Conservation (phyloP, 495 filamentous ascomycete species). For the Neurospora africana region DNA sequence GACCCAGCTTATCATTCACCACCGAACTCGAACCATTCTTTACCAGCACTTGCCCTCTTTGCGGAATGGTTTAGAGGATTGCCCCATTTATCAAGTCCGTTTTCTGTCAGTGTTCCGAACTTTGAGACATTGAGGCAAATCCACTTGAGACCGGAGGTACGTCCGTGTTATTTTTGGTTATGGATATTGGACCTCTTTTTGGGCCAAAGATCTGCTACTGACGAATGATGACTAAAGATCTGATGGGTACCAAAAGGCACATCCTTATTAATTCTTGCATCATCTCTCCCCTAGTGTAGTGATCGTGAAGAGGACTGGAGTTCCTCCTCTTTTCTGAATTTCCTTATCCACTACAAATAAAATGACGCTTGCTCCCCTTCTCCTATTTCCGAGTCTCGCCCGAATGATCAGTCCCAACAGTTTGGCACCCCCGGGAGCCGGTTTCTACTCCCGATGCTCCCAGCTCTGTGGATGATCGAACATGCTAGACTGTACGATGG, state of each 20-base stretch:
- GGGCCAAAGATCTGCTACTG: neutral
- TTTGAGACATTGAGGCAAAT: neutral
- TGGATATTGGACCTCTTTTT: neutral
- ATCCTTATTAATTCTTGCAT: neutral
- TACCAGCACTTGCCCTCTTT: neutral
- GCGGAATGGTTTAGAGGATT: neutral
- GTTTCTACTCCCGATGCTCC: neutral
- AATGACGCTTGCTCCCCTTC: neutral
- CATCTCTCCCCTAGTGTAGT: neutral
- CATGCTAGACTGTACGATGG: neutral
- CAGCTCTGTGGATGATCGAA: neutral
- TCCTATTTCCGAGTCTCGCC: neutral
- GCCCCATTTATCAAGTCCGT: neutral
- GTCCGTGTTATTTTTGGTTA: neutral
- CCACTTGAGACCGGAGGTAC: neutral
- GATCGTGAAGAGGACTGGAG: neutral
- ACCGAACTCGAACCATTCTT: neutral
- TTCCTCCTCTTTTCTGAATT: neutral
- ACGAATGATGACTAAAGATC: neutral
- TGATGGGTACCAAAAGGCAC: neutral
- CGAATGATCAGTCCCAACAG: neutral
- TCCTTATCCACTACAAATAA: neutral
- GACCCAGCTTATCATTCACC: neutral
- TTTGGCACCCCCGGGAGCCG: neutral
- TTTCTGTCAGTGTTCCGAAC: neutral